Evolutionary conservation across 108 stramenopile species (phyloP), one percentile per base, ranked within the genome.

Genomic region (Conticribra guillardii): DNA sequence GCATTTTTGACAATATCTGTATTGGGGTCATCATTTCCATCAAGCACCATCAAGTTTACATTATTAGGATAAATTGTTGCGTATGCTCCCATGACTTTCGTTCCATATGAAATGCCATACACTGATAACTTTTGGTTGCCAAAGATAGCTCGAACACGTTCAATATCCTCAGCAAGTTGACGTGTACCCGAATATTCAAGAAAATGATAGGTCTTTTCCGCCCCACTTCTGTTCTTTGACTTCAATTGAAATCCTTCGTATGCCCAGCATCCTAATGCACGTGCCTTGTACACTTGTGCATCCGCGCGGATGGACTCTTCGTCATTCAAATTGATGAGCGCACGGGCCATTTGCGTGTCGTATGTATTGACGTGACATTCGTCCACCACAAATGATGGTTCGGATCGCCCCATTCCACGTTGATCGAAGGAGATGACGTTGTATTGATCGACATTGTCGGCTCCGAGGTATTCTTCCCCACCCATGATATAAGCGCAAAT

Each of bases 121-220:
- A 62, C 34, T 2, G 45, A 47, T 26, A 62, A 34, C 23, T 62
- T 62, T 24, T 62, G 46, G 11, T 62, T 34, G 3, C 61, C 61
- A 48, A 62, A 62, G 2, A 62, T 4, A 7, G 15, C 18, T 15
- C 61, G 31, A 2, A 62, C 61, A 21, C 61, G n/a, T 14, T 62
- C 61, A 48, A 62, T 62, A 34, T 62, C 61, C 24, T 62, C 61
- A n/a, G 24, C 61, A 23, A 62, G 45, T 34, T 62, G 61, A 3
- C 61, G 21, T 47, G 61, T 62, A 1, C 61, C 61, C 9, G 33
- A 37, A 62, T 62, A 62, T 19, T 62, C 61, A 2, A 62, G n/a
- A 26, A 62, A 62, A 34, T 62, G 61, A 28, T 26, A 62, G 4
- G 44, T 46, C 7, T 17, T 23, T 5, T 64, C 21, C 50, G 5